Evolutionary conservation across 2,329 filamentous ascomycete species (phyloP), one percentile per base, ranked within the genome.

Genomic region (Venturia oleaginea): DNA sequence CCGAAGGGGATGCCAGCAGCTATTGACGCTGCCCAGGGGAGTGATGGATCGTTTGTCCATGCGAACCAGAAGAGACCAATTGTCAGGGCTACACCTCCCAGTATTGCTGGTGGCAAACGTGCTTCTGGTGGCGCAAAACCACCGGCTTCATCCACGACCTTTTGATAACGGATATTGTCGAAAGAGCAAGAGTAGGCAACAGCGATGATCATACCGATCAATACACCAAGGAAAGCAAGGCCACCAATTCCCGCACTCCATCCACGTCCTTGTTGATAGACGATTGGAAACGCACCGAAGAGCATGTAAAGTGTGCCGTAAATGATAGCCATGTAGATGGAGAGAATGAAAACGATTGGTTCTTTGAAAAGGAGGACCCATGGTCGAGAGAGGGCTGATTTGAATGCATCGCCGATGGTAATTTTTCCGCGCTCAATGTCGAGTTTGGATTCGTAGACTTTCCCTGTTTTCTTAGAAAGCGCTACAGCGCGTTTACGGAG

Each of bases 291-390:
- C 34, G 78, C 79, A 8, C 75, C 74, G 70, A 81, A 81, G 5
- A 80, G 72, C 77, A 80, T 79, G 70, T 80, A 80, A 1, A 80
- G 72, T 6, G 78, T 78, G 19, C 78, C 78, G 69, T 81, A 81
- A 65, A 80, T 78, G 69, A 82, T 86, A 65, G 86, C 85, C 78
- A 87, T 83, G 76, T 89, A 90, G 32, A 90, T 77, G 43, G 82
- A 83, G 3, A 85, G 78, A 11, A 89, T 76, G 13, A 88, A 72
- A 30, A 89, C 84, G 67, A 89, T 90, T 2, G 88, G 88, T 71
- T 91, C 88, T 64, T 77, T 77, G 77, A 90, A 87, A 8, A 91
- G 80, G 62, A 91, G 80, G 57, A 87, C 77, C 85, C 87, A 88
- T 1, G 88, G 88, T 3, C 88, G 80, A 61, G 81, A 78, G n/a